phyloP scores from a whole-genome alignment of 2,329 filamentous ascomycete genomes.

The Dothideomycetidae sp. region DNA sequence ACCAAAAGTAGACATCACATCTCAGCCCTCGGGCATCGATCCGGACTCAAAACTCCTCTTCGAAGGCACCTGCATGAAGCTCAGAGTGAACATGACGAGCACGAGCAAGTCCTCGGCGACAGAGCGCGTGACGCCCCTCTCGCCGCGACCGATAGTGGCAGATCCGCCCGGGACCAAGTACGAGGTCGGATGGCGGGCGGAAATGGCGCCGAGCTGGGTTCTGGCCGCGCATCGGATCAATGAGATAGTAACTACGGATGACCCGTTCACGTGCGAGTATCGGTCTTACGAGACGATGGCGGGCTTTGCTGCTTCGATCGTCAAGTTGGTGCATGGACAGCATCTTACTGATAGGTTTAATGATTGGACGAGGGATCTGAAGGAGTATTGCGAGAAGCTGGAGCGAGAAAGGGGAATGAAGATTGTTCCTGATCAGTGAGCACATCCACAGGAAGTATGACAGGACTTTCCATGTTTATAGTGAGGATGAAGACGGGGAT shows the following conservation, averaged over 20 bases:
- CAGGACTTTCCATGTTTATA: no score
- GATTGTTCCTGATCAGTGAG: no score
- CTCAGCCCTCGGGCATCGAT: slow-evolving; percentile 22
- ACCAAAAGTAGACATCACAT: slow-evolving; percentile 30
- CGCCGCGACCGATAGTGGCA: slow-evolving; percentile 17
- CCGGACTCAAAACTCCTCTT: slow-evolving; percentile 14
- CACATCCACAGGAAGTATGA: no score
- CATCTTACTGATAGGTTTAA: slow-evolving; percentile 26
- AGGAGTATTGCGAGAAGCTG: slow-evolving; percentile 26
- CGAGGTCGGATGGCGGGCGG: slow-evolving; percentile 17
- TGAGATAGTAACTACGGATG: slow-evolving; percentile 29
- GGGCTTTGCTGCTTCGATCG: slow-evolving; percentile 28
- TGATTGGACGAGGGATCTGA: slow-evolving; percentile 29
- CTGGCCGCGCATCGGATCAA: slow-evolving; percentile 33
- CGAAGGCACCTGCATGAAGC: slow-evolving; percentile 31
- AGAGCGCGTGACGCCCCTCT: slow-evolving; percentile 24
- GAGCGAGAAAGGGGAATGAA: slow-evolving; percentile 3
- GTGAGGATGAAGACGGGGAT: no score
- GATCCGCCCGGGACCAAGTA: slow-evolving; percentile 6
- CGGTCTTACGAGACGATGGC: slow-evolving; percentile 33
- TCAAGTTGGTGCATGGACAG: slow-evolving; percentile 29
- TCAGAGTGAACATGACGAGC: slow-evolving; percentile 29
- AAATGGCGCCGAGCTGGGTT: slow-evolving; percentile 20
- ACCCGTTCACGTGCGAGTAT: slow-evolving; percentile 22
- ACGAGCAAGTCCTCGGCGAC: slow-evolving; percentile 17